Evolutionary conservation across 495 filamentous ascomycete species (phyloP), one percentile per base, ranked within the genome.

Genomic region (Podospora bellae-mahoneyi): DNA sequence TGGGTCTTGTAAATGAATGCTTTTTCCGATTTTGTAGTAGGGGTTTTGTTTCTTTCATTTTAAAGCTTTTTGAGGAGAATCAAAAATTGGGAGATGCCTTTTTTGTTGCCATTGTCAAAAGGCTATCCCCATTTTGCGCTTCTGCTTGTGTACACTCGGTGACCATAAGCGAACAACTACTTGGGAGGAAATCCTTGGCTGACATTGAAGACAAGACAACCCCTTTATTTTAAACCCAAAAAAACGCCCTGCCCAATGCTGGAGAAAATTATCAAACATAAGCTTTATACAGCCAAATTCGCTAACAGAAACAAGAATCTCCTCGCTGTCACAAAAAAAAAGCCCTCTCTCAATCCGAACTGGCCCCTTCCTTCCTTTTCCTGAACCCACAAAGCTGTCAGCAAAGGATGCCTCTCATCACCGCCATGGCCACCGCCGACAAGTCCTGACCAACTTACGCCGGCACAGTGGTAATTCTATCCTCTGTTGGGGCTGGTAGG

Each of bases 401-500:
- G 9, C 15, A 48, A 48, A 48, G 7, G 15, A 48, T 13, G 9
- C 39, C 39, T 16, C 39, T 16, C 15, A 48, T 10, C 7, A 48
- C 39, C 13, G 5, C 39, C 9, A 3, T 60, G 10, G 18, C 19
- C 27, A 26, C 34, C 10, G 2, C 54, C 32, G 26, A 4, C 3
- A 9, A 6, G 2, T 44, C 4, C 10, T 0, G 18, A 28, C 15
- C n/a, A 4, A 53, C 54, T 13, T 63, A 71, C 57, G 77, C 75
- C 39, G 73, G 75, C 3, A 75, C 71, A 2, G 72, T 66, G 7
- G 69, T 58, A 60, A 77, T 66, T 64, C 69, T 78, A 62, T 67
- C 66, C 65, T 77, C 74, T 4, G 73, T 69, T 6, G 71, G 68
- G 56, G 73, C 68, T 34, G 76, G 72, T 34, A 78, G 59, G 19